Evolutionary conservation across 2,329 filamentous ascomycete species (phyloP), one percentile per base, ranked within the genome.

Genomic region (Talaromyces sp.): DNA sequence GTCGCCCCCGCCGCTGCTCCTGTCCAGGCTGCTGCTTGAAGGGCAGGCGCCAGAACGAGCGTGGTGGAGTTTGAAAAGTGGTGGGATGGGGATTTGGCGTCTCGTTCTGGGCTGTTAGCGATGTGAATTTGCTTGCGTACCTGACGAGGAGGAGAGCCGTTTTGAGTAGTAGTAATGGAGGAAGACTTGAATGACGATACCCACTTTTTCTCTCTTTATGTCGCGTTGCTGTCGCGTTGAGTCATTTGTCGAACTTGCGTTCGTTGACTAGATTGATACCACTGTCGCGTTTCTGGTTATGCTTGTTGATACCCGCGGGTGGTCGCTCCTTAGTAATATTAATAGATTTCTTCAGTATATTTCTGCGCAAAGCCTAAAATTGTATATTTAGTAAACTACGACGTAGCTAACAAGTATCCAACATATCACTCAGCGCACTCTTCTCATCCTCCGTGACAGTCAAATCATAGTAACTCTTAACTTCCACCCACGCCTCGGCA

Each of bases 11-110:
- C 68, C 52, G 63, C 72, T 41, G 69, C 73, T 29, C 71, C 75
- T 29, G 75, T 77, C 60, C 73, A 76, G 70, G 74, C 75, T 68
- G 74, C 75, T 60, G 75, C 75, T 68, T 77, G 72, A 77, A 75
- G 64, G 66, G 64, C 63, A 63, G 64, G 64, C 59, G 63, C 68
- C 64, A 66, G 65, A 62, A 68, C 68, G 64, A 71, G 71, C 61
- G 63, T 69, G 57, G 65, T 74, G 62, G 73, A 76, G 68, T 75
- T 70, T 67, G 74, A 77, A 67, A 72, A 74, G 64, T 77, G 73
- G 74, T 77, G 74, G 75, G 74, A 58, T 62, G 64, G 68, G 60
- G 70, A 64, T 64, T 72, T 66, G 67, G 62, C 63, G 58, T 70
- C 64, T 68, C 67, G 66, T 68, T 67, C 65, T 63, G 65, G 58